These are phyloP conservation scores for Metschnikowia peoriensis DNA, from an alignment of 805 yeast species.

Conservation along the genomic window DNA sequence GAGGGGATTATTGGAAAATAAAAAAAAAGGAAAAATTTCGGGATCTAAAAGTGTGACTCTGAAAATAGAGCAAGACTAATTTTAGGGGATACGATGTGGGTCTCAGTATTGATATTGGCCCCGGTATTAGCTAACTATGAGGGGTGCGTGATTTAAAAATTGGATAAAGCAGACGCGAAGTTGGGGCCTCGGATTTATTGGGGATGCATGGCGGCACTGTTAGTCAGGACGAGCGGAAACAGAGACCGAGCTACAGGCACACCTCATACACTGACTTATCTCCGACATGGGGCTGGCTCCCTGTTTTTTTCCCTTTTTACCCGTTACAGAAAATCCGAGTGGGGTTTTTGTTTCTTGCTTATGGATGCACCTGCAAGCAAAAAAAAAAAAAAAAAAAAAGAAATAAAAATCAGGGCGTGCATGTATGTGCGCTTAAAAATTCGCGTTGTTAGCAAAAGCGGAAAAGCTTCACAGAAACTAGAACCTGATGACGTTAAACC, in stretches of 20 bases:
- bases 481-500: too few relatives aligned
- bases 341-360: neutral
- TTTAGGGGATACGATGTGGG: too few relatives aligned
- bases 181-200: neutral
- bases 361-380: neutral
- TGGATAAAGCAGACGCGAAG: neutral
- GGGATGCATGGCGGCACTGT: neutral
- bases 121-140: neutral
- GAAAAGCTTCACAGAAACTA: neutral
- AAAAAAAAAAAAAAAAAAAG: too few relatives aligned
- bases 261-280: neutral
- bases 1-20: too few relatives aligned
- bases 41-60: too few relatives aligned
- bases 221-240: neutral
- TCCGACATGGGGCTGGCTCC: neutral
- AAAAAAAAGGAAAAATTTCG: too few relatives aligned
- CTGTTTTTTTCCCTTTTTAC: neutral
- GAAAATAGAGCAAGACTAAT: too few relatives aligned
- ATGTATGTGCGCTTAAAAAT: neutral
- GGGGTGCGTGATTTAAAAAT: neutral
- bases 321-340: neutral
- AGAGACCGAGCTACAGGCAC: neutral
- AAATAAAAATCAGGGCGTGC: neutral
- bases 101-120: too few relatives aligned
- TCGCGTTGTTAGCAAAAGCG: neutral